phyloP scores from a whole-genome alignment of 345 rosid species.

The Noccaea caerulescens region DNA sequence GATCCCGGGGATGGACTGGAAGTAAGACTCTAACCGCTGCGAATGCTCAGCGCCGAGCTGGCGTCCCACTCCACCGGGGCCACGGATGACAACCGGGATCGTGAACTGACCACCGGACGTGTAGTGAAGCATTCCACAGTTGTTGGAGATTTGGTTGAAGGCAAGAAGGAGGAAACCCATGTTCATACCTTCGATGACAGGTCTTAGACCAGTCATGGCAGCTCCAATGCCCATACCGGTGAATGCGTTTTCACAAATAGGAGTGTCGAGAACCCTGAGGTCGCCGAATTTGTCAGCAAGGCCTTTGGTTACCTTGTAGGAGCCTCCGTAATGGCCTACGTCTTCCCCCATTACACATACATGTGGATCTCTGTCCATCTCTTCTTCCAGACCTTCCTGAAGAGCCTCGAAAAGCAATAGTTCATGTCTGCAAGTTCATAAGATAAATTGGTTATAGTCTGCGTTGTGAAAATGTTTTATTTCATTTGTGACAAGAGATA shows the following conservation, averaged over 20 bases:
- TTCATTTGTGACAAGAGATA: not conserved
- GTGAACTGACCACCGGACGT: slow-evolving; percentile 97
- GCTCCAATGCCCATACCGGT: slow-evolving; percentile 98
- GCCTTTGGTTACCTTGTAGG: slow-evolving; percentile 86
- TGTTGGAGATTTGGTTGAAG: slow-evolving; percentile 97
- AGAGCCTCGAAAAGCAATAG: slow-evolving; percentile 91
- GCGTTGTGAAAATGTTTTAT: not conserved
- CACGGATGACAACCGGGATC: slow-evolving; percentile 88
- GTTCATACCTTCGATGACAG: slow-evolving; percentile 92
- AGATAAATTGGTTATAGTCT: not conserved
- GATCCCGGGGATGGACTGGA: slow-evolving; percentile 98
- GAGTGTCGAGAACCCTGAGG: slow-evolving; percentile 95
- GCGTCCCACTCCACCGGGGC: slow-evolving; percentile 99
- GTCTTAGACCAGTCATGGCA: slow-evolving; percentile 93
- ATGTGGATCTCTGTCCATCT: slow-evolving; percentile 89
- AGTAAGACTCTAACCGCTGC: slow-evolving; percentile 93
- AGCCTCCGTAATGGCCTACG: slow-evolving; percentile 96
- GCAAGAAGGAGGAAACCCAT: slow-evolving; percentile 98
- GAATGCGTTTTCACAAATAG: slow-evolving; percentile 94
- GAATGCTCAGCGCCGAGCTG: slow-evolving; percentile 99
- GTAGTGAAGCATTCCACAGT: slow-evolving; percentile 98
- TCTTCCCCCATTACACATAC: slow-evolving; percentile 98
- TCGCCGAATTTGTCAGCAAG: slow-evolving; percentile 82
- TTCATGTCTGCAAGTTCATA: slow-evolving; percentile 64
- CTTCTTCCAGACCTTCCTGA: slow-evolving; percentile 92